Base-by-base conservation (phyloP, 2,329 filamentous ascomycete genomes). In the Aspergillaceae sp. region DNA sequence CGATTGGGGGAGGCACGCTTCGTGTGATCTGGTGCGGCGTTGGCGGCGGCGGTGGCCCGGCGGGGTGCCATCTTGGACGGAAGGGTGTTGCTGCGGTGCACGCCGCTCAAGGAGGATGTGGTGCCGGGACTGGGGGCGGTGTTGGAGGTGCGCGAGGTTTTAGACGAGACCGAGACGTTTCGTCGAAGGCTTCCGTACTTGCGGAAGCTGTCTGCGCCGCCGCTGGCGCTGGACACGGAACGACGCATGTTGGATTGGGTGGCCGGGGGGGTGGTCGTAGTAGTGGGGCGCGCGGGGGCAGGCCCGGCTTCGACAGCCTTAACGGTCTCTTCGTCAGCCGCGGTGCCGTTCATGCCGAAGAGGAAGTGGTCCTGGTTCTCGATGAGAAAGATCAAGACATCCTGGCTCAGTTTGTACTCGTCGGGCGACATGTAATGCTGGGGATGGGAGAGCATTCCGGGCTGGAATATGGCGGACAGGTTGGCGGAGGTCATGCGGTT, bases 281-380 rank as follows among this genome's bases (percentile, higher is more conserved):
- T 73, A 61, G 70, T 70, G 3, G 36, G 36, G 8, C 46, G 19
- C 67, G 71, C 49, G 65, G 76, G n/a, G 61, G 53, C 56, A 63
- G 69, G 67, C 56, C 65, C 84, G 47, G 86, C 87, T 60, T 90
- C 83, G 34, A 83, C 74, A 50, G 82, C 79, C 58, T 79, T 78
- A 42, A 81, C 74, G 5, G 80, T 82, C 50, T 80, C 83, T 62
- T 94, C 87, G 62, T 96, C 90, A n/a, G 90, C 87, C n/a, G 82
- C 90, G n/a, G 90, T 96, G 40, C 92, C 92, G 62, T 89, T 87
- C 92, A 98, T 98, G 46, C 92, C 92, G 53, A 98, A 94, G 54
- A 98, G 74, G 74, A 98, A 98, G 67, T 95, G 87, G 61, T 98
- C 92, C 65, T 98, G 92, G 59, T 98, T 95, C 63, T 97, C 90